Evolutionary conservation across 2,329 filamentous ascomycete genomes (phyloP).

Genomic region (Neofusicoccum cordaticola): DNA sequence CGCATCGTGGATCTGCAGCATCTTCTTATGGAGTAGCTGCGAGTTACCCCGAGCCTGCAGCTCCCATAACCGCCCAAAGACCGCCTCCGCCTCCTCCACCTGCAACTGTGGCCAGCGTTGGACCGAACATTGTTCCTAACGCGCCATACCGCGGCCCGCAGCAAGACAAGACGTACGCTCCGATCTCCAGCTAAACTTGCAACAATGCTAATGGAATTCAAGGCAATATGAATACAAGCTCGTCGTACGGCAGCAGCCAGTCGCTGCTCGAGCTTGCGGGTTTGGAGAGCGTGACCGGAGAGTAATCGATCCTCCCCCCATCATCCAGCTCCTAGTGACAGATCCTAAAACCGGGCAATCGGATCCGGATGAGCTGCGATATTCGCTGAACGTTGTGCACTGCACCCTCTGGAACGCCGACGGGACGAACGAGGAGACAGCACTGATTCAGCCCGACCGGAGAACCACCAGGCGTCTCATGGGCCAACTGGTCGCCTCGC

Average conservation of each 20-base stretch:
- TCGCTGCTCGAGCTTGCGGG: slow-evolving; percentile 74
- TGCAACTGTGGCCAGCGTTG: slow-evolving; percentile 29
- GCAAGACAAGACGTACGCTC: slow-evolving; percentile 17
- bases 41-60: slow-evolving; percentile 28
- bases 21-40: slow-evolving; percentile 30
- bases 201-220: slow-evolving; percentile 15
- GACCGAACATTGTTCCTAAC: slow-evolving; percentile 19
- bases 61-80: slow-evolving; percentile 25
- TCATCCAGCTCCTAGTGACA: slow-evolving; percentile 69
- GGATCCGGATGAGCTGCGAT: slow-evolving; percentile 59
- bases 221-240: slow-evolving; percentile 45
- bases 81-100: slow-evolving; percentile 7
- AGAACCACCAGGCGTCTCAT: slow-evolving; percentile 73
- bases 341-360: slow-evolving; percentile 50
- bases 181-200: not conserved
- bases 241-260: slow-evolving; percentile 71
- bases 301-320: slow-evolving; percentile 80
- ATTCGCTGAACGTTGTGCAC: slow-evolving; percentile 69
- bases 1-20: slow-evolving; percentile 35
- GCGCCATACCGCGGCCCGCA: slow-evolving; percentile 13
- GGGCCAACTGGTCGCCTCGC: slow-evolving; percentile 74
- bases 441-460: slow-evolving; percentile 66
- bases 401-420: slow-evolving; percentile 72
- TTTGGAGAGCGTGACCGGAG: slow-evolving; percentile 79
- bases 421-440: slow-evolving; percentile 65